Conservation (phyloP, 140 eudicot genomes). For the Flaveria floridana region DNA sequence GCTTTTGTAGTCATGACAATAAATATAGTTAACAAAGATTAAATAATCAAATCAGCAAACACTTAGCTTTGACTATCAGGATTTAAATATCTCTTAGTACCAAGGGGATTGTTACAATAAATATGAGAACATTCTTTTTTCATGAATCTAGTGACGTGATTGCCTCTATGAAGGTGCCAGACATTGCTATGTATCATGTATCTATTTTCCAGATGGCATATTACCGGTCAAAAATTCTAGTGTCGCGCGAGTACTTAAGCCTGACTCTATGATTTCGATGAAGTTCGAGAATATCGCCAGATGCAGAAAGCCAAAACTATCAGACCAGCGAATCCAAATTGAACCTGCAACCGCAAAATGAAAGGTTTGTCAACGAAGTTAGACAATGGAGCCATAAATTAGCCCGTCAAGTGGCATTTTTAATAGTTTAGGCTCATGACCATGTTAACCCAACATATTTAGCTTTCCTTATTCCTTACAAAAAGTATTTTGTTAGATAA, state of each 20-base stretch:
- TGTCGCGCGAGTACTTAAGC: neutral
- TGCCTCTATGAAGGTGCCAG: conserved; percentile 1
- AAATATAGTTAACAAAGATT: conserved; percentile 13
- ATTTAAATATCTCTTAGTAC: conserved; percentile 11
- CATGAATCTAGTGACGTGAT: conserved; percentile 7
- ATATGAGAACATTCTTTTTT: neutral
- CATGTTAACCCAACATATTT: neutral
- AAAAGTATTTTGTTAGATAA: neutral
- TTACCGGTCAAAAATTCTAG: conserved; percentile 14
- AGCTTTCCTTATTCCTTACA: neutral
- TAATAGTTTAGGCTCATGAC: neutral
- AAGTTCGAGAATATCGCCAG: conserved; percentile 65
- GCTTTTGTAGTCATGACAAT: neutral
- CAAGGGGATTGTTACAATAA: conserved; percentile 2
- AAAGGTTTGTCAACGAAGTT: neutral
- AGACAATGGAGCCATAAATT: conserved; percentile 2
- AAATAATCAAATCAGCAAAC: conserved; percentile 14
- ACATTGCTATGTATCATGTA: conserved; percentile 16
- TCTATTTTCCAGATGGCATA: conserved; percentile 5
- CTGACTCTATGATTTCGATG: conserved; percentile 33
- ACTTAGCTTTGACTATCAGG: neutral
- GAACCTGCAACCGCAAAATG: conserved; percentile 46
- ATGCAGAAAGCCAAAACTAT: conserved; percentile 52
- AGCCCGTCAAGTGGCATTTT: neutral
- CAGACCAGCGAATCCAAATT: conserved; percentile 58